A percentile compares a stretch with the other conserved stretches of the same genome.
Evolutionary conservation across 495 filamentous ascomycete species (phyloP).

Genomic region (Copromyces sp.): DNA sequence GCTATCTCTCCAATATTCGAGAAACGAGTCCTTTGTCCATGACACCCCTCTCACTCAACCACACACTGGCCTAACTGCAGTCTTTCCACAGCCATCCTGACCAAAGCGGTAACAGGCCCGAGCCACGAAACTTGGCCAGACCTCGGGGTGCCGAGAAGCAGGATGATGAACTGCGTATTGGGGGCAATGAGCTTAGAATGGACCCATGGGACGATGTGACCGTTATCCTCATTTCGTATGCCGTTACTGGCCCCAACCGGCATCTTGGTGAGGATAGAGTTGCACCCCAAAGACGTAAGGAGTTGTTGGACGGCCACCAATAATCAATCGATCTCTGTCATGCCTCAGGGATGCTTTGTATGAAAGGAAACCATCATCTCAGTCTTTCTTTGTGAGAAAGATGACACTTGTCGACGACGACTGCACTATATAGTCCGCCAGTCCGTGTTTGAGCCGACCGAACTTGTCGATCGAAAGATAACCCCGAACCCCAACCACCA

Average conservation of each 20-base stretch:
- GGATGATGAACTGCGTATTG: not conserved
- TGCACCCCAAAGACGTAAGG: not conserved
- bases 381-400: not conserved
- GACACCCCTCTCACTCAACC: not conserved
- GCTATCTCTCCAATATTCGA: not conserved
- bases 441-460: too few species aligned
- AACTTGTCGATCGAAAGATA: too few species aligned
- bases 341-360: too few species aligned
- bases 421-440: too few species aligned
- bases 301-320: too few species aligned
- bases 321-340: too few species aligned
- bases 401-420: not conserved
- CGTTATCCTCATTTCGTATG: not conserved
- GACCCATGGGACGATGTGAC: not conserved
- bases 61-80: not conserved
- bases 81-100: not conserved
- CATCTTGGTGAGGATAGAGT: not conserved
- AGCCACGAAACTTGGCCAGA: not conserved
- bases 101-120: not conserved
- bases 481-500: too few species aligned
- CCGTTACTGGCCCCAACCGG: too few species aligned
- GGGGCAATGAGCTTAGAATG: not conserved
- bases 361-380: not conserved
- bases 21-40: not conserved
- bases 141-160: not conserved